Percentiles rank a stretch among this genome's conserved stretches.
These are phyloP conservation scores for Globisporangium camurandrum DNA, from an alignment of 352 stramenopile species.

Conservation along the genomic window DNA sequence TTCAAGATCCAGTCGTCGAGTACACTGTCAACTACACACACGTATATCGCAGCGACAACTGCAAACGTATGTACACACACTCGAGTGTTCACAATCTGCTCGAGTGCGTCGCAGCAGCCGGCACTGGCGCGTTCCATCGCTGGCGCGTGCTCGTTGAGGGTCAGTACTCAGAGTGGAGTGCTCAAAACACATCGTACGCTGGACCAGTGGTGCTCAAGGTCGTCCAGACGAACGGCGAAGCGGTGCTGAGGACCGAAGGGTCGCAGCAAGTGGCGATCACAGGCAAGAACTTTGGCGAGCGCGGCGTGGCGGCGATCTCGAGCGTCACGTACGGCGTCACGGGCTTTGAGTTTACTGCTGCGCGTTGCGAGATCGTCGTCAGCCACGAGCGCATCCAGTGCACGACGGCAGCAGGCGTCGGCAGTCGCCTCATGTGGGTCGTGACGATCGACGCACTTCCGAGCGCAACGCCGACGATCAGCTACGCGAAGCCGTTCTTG, in stretches of 20 bases:
- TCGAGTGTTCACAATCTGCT: conserved; percentile 31
- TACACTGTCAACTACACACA: conserved; percentile 30
- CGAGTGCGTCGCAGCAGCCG: conserved; percentile 39
- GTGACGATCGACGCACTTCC: conserved; percentile 43
- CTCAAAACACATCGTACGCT: conserved; percentile 42
- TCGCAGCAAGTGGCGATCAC: conserved; percentile 42
- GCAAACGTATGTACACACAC: conserved; percentile 43
- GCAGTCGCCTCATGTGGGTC: conserved; percentile 43
- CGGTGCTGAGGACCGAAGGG: conserved; percentile 38
- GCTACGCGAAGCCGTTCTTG: conserved; percentile 47
- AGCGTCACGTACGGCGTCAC: conserved; percentile 44
- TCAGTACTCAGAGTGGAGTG: conserved; percentile 21
- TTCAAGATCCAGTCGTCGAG: conserved; percentile 38
- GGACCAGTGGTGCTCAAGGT: conserved; percentile 49
- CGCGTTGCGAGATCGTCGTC: conserved; percentile 33
- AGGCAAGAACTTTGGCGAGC: conserved; percentile 50
- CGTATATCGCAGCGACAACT: conserved; percentile 34
- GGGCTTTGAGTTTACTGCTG: conserved; percentile 33
- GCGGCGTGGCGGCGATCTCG: conserved; percentile 21
- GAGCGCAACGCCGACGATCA: conserved; percentile 46
- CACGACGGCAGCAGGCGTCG: conserved; percentile 36
- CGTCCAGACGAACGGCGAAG: conserved; percentile 33
- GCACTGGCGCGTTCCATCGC: conserved; percentile 31
- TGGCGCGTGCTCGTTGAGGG: conserved; percentile 39
- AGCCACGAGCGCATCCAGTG: conserved; percentile 46